phyloP scores from a whole-genome alignment of 2,329 filamentous ascomycete genomes.

The Berkeleyomyces rouxiae region DNA sequence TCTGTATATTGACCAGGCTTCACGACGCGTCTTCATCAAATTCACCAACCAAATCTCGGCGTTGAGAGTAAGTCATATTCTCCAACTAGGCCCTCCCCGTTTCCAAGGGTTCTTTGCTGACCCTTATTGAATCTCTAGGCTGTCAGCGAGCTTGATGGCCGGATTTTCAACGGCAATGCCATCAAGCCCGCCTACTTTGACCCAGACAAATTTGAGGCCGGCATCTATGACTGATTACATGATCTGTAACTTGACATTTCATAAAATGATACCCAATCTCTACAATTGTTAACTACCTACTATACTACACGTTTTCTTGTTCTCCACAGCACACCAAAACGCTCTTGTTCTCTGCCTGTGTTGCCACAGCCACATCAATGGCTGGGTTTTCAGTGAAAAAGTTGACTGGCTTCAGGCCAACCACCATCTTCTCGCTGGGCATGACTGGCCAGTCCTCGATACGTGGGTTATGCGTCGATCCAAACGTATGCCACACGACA shows the following conservation, averaged over 20 bases:
- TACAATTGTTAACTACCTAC: neutral
- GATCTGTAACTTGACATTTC: neutral
- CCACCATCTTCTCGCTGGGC: slow-evolving; percentile 41
- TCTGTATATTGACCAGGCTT: slow-evolving; percentile 52
- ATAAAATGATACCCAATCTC: neutral
- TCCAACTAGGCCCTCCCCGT: neutral
- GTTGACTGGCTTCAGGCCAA: slow-evolving; percentile 35
- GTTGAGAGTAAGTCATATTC: slow-evolving; percentile 46
- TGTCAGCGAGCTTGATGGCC: slow-evolving; percentile 75
- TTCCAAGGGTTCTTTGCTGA: neutral
- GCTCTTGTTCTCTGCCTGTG: slow-evolving; percentile 22
- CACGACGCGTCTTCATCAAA: slow-evolving; percentile 69
- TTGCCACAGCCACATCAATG: slow-evolving; percentile 30
- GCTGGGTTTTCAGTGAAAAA: slow-evolving; percentile 36
- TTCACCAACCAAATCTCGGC: slow-evolving; percentile 78
- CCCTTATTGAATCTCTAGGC: slow-evolving; percentile 35
- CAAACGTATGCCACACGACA: slow-evolving; percentile 40
- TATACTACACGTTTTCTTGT: neutral
- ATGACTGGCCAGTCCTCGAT: slow-evolving; percentile 55
- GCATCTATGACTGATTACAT: slow-evolving; percentile 30
- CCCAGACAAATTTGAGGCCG: slow-evolving; percentile 62
- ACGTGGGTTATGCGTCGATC: slow-evolving; percentile 48
- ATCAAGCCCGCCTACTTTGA: slow-evolving; percentile 76
- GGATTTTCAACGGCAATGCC: slow-evolving; percentile 72
- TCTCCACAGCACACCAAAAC: slow-evolving; percentile 15